Conservation (phyloP, 768 basidiomycete species). For the Lactarius vividus region DNA sequence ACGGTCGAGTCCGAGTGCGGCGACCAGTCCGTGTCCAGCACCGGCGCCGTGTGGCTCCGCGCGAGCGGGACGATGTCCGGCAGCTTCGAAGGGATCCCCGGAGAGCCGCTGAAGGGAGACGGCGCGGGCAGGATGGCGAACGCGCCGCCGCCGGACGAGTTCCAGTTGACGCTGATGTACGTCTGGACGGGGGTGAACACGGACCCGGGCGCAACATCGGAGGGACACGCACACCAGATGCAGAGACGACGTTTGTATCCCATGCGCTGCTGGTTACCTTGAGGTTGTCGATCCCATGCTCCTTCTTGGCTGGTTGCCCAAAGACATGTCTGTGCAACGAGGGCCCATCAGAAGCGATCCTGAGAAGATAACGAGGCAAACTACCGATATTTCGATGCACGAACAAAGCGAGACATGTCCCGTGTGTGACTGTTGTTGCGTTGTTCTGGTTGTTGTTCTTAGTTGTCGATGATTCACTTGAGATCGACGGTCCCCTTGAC, state of each 20-base stretch:
- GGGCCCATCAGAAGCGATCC: conserved; percentile 11
- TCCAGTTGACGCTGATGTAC: conserved; percentile 95
- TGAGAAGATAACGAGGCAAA: conserved; percentile 29
- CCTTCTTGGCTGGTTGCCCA: conserved; percentile 84
- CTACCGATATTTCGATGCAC: conserved; percentile 83
- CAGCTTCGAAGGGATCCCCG: conserved; percentile 68
- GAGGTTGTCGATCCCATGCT: conserved; percentile 75
- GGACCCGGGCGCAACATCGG: background rate
- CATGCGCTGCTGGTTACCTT: conserved; percentile 88
- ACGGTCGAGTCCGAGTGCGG: conserved; percentile 90
- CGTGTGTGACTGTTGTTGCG: background rate
- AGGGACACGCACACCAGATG: conserved; percentile 62
- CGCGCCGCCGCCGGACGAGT: conserved; percentile 87
- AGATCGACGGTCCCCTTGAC: background rate
- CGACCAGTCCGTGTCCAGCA: conserved; percentile 96
- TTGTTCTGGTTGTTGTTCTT: background rate
- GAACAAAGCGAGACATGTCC: conserved; percentile 80
- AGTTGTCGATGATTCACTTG: background rate
- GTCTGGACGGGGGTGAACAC: conserved; percentile 24
- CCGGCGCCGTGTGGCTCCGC: conserved; percentile 77
- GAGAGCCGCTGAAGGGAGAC: conserved; percentile 57
- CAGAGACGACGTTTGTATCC: conserved; percentile 92
- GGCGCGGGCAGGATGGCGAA: conserved; percentile 92
- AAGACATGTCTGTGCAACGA: conserved; percentile 73
- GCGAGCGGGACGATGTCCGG: conserved; percentile 93